Conservation (phyloP, 805 yeast species). For the Candida boleticola region DNA sequence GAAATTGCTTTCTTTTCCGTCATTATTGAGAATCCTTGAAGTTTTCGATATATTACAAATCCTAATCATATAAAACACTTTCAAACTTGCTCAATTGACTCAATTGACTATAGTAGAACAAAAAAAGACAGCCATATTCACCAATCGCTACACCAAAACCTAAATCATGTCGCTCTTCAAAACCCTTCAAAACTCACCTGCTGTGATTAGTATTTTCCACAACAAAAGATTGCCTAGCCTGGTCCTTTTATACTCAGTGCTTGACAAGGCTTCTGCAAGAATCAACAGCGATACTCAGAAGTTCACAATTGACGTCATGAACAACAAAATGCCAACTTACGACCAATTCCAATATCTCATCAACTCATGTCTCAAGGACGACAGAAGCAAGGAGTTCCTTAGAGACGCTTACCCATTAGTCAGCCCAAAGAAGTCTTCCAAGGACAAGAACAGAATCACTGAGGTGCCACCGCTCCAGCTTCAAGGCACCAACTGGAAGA, state of each 20-base stretch:
- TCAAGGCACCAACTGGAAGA: constrained; percentile 19
- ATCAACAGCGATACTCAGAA: constrained; percentile 28
- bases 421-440: constrained; percentile 15
- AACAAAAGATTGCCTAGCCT: constrained; percentile 33
- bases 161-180: constrained; percentile 44
- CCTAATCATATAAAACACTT: too few relatives aligned
- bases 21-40: too few relatives aligned
- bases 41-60: too few relatives aligned
- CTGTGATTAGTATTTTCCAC: constrained; percentile 41
- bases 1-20: too few relatives aligned
- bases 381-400: constrained; percentile 22
- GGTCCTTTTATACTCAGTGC: constrained; percentile 25
- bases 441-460: constrained; percentile 15
- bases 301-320: constrained; percentile 37
- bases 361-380: constrained; percentile 24
- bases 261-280: constrained; percentile 29
- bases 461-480: constrained; percentile 15
- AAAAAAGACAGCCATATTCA: too few relatives aligned
- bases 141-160: too few relatives aligned
- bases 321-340: constrained; percentile 40
- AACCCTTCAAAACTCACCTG: constrained; percentile 41
- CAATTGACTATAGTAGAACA: background rate
- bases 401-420: constrained; percentile 38
- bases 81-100: background rate
- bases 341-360: constrained; percentile 35